A percentile compares a stretch with the other conserved stretches of the same genome.
phyloP scores from a whole-genome alignment of 2,329 filamentous ascomycete genomes.

The Pestalotiopsis sp. region DNA sequence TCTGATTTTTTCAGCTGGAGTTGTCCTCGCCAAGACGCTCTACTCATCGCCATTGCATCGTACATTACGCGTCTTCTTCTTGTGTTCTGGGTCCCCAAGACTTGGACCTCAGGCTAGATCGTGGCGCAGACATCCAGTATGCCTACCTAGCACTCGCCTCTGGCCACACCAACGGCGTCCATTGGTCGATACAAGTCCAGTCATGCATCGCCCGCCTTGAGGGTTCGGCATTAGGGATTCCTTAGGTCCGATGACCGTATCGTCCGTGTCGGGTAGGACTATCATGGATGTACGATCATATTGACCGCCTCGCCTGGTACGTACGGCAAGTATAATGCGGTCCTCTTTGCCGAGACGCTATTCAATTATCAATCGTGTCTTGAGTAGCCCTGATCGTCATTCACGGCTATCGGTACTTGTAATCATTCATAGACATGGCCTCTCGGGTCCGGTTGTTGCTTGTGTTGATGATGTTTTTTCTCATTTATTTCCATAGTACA shows the following conservation, averaged over 20 bases:
- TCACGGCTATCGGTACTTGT: neutral
- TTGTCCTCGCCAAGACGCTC: too few relatives aligned
- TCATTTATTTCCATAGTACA: neutral
- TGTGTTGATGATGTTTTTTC: neutral
- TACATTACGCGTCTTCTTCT: neutral
- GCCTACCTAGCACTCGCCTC: neutral
- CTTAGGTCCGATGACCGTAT: neutral
- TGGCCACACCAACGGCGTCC: neutral
- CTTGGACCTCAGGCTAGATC: neutral
- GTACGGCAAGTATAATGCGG: neutral
- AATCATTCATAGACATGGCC: neutral
- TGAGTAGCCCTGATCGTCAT: too few relatives aligned
- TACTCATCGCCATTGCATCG: neutral
- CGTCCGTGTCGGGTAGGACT: neutral
- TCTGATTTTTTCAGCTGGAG: too few relatives aligned
- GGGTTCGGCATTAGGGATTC: neutral
- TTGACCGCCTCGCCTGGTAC: neutral
- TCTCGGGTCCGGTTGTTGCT: too few relatives aligned
- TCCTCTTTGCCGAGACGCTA: too few relatives aligned
- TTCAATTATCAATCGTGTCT: too few relatives aligned
- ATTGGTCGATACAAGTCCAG: neutral
- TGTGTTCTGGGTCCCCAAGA: neutral
- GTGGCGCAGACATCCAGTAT: conserved; percentile 2
- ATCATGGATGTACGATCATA: neutral
- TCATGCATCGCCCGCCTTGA: neutral